phyloP scores from a whole-genome alignment of 2,329 filamentous ascomycete genomes.

The Westerdykella aurantiaca region DNA sequence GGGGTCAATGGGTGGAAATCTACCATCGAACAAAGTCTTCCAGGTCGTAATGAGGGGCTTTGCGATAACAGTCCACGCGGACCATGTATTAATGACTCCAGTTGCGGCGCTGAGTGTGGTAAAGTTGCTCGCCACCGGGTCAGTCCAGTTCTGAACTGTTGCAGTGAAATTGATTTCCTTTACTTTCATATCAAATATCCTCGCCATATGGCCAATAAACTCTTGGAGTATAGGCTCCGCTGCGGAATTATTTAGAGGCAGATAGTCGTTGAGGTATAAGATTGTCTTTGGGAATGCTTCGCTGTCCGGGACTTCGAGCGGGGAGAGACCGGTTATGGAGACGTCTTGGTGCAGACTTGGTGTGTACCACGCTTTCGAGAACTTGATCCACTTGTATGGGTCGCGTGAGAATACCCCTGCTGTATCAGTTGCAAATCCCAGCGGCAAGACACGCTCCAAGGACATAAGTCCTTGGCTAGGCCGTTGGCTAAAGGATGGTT shows the following conservation, averaged over 20 bases:
- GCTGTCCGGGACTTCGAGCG: conserved; percentile 32
- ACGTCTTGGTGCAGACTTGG: conserved; percentile 30
- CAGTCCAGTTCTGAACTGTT: conserved; percentile 21
- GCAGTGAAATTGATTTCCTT: conserved; percentile 37
- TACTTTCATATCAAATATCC: conserved; percentile 36
- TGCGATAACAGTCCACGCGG: conserved; percentile 30
- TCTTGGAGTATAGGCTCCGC: conserved; percentile 36
- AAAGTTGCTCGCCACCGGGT: conserved; percentile 25
- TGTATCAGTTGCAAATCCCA: conserved; percentile 21
- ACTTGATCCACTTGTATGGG: conserved; percentile 33
- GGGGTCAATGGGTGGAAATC: conserved; percentile 38
- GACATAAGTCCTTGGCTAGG: conserved; percentile 23
- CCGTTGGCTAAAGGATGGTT: conserved; percentile 11
- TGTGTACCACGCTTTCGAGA: conserved; percentile 38
- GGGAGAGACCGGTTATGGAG: conserved; percentile 35
- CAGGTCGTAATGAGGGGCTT: conserved; percentile 31
- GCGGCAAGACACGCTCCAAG: conserved; percentile 18
- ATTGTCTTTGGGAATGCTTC: conserved; percentile 36
- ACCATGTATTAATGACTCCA: conserved; percentile 28
- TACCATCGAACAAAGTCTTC: conserved; percentile 31
- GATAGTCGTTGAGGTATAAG: conserved; percentile 39
- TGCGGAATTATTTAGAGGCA: conserved; percentile 38
- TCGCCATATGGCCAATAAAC: conserved; percentile 34
- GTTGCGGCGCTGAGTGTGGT: conserved; percentile 26
- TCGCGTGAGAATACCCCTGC: conserved; percentile 25